A percentile compares a stretch with the other conserved stretches of the same genome.
phyloP scores from a whole-genome alignment of 208 protist species.

The Crithidia sp. region DNA sequence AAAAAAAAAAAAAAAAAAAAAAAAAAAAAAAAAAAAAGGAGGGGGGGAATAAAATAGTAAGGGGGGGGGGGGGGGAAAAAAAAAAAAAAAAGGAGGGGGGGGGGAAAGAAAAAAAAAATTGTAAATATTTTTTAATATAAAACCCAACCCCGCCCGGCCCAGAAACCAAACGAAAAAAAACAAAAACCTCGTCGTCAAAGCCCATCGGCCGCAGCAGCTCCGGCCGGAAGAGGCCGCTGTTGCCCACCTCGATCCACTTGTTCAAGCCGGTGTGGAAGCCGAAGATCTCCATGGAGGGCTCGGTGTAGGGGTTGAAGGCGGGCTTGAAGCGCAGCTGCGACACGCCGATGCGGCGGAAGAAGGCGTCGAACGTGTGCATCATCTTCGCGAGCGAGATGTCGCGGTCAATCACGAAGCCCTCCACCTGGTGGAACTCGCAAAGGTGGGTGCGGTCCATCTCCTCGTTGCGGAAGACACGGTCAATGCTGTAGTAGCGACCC shows the following conservation, averaged over 20 bases:
- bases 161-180: too few relatives aligned
- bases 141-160: too few relatives aligned
- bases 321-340: constrained; percentile 99
- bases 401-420: constrained; percentile 98
- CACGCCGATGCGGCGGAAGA: constrained; percentile 98
- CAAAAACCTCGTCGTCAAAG: constrained; percentile 97
- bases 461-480: constrained; percentile 99
- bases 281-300: constrained; percentile 99
- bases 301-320: constrained; percentile 99
- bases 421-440: constrained; percentile 99
- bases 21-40: too few relatives aligned
- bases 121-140: too few relatives aligned
- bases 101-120: too few relatives aligned
- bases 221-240: constrained; percentile 98
- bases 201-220: constrained; percentile 99
- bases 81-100: too few relatives aligned
- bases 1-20: too few relatives aligned
- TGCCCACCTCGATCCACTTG: constrained; percentile 99
- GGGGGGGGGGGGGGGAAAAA: too few relatives aligned
- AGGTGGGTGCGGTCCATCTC: constrained; percentile 99
- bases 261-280: constrained; percentile 95
- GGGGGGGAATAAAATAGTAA: too few relatives aligned
- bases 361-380: constrained; percentile 98
- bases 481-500: constrained; percentile 99
- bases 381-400: constrained; percentile 98